Base-by-base conservation (phyloP, 352 stramenopile genomes). In the Pythium dissimile region DNA sequence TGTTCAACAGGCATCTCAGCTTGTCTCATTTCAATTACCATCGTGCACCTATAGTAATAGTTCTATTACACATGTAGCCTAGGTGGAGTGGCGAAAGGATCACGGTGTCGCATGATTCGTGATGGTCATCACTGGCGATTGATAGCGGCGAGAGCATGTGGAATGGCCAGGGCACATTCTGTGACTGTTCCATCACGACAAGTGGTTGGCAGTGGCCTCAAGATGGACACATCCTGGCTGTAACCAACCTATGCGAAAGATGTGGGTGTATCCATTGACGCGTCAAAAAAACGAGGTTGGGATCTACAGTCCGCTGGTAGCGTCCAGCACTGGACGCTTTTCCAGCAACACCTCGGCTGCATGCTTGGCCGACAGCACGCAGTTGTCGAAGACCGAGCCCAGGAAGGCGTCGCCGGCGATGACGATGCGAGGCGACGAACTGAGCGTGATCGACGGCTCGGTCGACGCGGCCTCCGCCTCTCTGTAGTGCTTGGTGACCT, bases 351-450 rank as follows among this genome's bases (percentile, higher is more conserved):
- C 30, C 15, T 45, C 27, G 12, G 62, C 46, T 7, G 54, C 51
- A 30, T 65, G 50, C 26, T 84, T 86, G 20, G 81, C 81, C 9
- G 79, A 91, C 28, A 84, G 31, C 20, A 91, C 61, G 42, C 77
- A 90, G 43, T 77, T 87, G 67, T 91, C 81, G 39, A 91, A 86
- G 30, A 68, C 73, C 9, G 77, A 88, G n/a, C 81, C 75, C 2
- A 80, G 65, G 46, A 91, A 88, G 20, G 71, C 71, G 60, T 91
- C 81, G 3, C 81, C 81, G 0, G 81, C 81, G 20, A 89, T 51
- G 26, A 89, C 59, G 28, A 91, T 84, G 38, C 67, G 71, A 9
- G 78, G 81, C n/a, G 71, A 72, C 11, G 61, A 32, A 47, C 64
- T 83, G 3, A 89, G 66, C 20, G 82, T 66, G 13, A 91, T 59